Conservation (phyloP, 2,329 filamentous ascomycete genomes). For the Colletotrichum tanaceti region DNA sequence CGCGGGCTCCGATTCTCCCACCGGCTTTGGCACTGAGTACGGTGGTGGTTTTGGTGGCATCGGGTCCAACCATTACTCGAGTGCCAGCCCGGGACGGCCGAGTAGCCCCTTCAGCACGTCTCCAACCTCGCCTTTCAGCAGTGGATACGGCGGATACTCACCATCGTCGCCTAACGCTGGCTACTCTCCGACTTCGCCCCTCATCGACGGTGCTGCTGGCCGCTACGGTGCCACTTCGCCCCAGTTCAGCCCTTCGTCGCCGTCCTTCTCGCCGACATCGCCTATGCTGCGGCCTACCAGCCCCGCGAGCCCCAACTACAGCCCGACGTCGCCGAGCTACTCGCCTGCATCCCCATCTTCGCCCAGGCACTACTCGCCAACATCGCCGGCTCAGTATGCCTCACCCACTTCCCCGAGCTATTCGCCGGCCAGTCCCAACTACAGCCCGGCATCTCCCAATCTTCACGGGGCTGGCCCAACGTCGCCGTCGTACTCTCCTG, state of each 20-base stretch:
- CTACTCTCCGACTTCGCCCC: slow-evolving; percentile 82
- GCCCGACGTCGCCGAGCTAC: slow-evolving; percentile 74
- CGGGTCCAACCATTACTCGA: slow-evolving; percentile 69
- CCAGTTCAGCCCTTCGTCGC: slow-evolving; percentile 72
- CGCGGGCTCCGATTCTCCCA: slow-evolving; percentile 76
- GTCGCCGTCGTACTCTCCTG: slow-evolving; percentile 74
- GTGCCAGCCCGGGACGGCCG: slow-evolving; percentile 69
- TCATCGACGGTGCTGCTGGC: slow-evolving; percentile 65
- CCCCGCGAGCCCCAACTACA: slow-evolving; percentile 70
- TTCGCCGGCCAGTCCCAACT: slow-evolving; percentile 76
- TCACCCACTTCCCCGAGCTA: slow-evolving; percentile 81
- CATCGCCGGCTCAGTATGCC: slow-evolving; percentile 78
- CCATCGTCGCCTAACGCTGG: slow-evolving; percentile 80
- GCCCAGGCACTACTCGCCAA: slow-evolving; percentile 71
- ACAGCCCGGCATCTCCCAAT: slow-evolving; percentile 76
- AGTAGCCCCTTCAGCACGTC: slow-evolving; percentile 83
- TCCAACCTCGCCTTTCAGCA: slow-evolving; percentile 71
- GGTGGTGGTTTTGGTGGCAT: slow-evolving; percentile 60
- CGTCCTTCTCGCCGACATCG: slow-evolving; percentile 72
- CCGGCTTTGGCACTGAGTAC: slow-evolving; percentile 74
- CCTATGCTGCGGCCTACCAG: slow-evolving; percentile 67
- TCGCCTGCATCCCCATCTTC: slow-evolving; percentile 71
- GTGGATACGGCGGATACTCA: slow-evolving; percentile 72
- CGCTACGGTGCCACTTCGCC: slow-evolving; percentile 67
- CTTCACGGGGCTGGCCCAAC: slow-evolving; percentile 58